Percentiles rank a stretch among this genome's conserved stretches.
Evolutionary conservation across 768 basidiomycete species (phyloP).

Genomic region (Nevesoporus exiguus): DNA sequence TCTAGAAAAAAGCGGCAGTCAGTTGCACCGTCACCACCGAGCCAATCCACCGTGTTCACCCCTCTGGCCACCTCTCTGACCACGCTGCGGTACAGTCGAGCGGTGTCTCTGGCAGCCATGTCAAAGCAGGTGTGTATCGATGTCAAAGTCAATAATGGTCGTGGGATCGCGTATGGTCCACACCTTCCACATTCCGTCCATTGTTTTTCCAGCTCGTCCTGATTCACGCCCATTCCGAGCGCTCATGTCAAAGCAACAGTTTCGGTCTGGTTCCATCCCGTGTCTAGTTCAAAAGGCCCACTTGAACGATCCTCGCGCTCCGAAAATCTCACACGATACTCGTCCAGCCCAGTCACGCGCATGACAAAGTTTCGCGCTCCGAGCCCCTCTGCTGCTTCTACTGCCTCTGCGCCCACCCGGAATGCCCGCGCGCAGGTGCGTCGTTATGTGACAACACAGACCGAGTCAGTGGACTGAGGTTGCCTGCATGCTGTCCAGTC

Average conservation of each 20-base stretch:
- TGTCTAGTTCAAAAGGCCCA: conserved; percentile 18
- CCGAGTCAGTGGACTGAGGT: background rate
- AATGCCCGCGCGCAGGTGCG: conserved; percentile 9
- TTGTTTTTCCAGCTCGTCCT: conserved; percentile 19
- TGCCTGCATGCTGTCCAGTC: conserved; percentile 1
- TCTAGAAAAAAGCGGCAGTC: conserved; percentile 28
- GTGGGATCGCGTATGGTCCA: conserved; percentile 15
- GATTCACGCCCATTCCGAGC: conserved; percentile 8
- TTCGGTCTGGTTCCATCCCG: background rate
- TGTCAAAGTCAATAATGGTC: conserved; percentile 13
- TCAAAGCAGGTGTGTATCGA: conserved; percentile 15
- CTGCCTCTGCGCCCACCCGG: background rate
- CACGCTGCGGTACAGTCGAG: conserved; percentile 29
- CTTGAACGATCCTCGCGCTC: background rate
- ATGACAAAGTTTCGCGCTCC: conserved; percentile 21
- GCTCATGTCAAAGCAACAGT: conserved; percentile 17
- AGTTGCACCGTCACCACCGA: background rate
- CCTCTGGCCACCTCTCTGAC: conserved; percentile 30
- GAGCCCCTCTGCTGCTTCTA: conserved; percentile 15
- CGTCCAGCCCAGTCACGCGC: background rate
- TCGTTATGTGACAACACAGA: background rate
- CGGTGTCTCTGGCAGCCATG: conserved; percentile 20
- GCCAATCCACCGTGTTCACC: conserved; percentile 10
- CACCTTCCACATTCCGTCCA: conserved; percentile 1
- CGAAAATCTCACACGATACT: background rate